phyloP scores from a whole-genome alignment of 148 eudicot genomes.

The Rhododendron ferrugineum region DNA sequence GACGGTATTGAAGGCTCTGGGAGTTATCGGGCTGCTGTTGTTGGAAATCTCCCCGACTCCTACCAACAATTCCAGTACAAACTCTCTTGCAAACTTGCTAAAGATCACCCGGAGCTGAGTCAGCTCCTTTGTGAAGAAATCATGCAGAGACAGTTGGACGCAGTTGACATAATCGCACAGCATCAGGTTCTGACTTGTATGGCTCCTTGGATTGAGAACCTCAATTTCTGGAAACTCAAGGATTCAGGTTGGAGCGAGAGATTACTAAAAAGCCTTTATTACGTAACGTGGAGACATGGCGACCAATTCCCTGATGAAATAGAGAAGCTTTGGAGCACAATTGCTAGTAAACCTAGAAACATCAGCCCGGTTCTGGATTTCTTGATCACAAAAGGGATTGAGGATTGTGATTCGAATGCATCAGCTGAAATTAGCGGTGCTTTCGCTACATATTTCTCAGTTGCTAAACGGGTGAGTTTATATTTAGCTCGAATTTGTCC shows the following conservation, averaged over 20 bases:
- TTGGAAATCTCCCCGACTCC: constrained; percentile 97
- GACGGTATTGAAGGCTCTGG: constrained; percentile 87
- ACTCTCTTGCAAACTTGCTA: constrained; percentile 97
- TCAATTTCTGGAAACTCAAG: constrained; percentile 93
- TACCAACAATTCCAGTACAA: constrained; percentile 98
- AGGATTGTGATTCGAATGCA: constrained; percentile 98
- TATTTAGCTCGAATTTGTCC: constrained; percentile 97
- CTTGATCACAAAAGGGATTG: constrained; percentile 92
- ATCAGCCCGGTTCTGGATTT: constrained; percentile 97
- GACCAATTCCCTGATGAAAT: constrained; percentile 99
- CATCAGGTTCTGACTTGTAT: constrained; percentile 98
- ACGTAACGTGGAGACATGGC: constrained; percentile 98
- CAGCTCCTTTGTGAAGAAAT: constrained; percentile 99
- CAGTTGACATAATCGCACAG: constrained; percentile 98
- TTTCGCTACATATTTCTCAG: constrained; percentile 94
- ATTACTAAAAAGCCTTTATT: constrained; percentile 81
- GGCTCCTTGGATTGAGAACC: constrained; percentile 99
- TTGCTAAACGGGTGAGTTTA: constrained; percentile 93
- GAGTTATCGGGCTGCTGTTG: constrained; percentile 97
- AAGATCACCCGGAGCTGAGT: constrained; percentile 96
- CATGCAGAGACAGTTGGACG: constrained; percentile 99
- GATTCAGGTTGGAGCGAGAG: constrained; percentile 98
- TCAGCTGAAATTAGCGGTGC: constrained; percentile 99
- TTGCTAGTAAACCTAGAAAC: constrained; percentile 92
- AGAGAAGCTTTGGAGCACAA: constrained; percentile 99